These are phyloP conservation scores for Bauhinia variegata DNA, from an alignment of 306 rosid genomes.

Conservation along the genomic window DNA sequence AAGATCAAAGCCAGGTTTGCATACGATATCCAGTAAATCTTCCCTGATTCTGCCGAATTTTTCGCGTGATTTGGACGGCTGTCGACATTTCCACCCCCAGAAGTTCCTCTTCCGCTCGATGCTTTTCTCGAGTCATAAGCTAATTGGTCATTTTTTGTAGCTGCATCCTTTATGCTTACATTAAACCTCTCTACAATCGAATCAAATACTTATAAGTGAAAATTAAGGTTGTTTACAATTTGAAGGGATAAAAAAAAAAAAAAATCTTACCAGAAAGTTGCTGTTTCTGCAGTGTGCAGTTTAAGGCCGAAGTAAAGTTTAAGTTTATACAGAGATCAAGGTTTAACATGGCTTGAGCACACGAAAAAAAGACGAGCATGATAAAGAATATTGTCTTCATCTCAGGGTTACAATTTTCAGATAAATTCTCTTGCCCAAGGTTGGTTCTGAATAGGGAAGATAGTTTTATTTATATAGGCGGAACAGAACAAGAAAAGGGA, in stretches of 20 bases:
- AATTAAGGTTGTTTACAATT: background rate
- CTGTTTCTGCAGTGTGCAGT: background rate
- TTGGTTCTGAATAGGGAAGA: background rate
- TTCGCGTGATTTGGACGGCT: background rate
- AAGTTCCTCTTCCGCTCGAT: slow-evolving; percentile 16
- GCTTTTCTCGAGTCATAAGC: background rate
- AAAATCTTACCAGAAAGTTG: background rate
- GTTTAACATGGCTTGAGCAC: slow-evolving; percentile 19
- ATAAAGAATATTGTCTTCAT: slow-evolving; percentile 13
- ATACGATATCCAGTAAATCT: background rate
- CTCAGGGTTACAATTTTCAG: background rate
- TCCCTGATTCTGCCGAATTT: background rate
- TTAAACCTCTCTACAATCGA: background rate
- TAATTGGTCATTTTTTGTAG: background rate
- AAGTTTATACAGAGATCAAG: background rate
- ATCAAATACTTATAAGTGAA: background rate
- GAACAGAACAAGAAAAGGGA: slow-evolving; percentile 4
- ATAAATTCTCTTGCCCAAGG: background rate
- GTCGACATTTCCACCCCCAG: slow-evolving; percentile 11
- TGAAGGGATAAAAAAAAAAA: background rate
- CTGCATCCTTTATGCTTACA: slow-evolving; percentile 1
- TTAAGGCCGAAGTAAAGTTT: background rate
- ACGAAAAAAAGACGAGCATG: slow-evolving; percentile 1
- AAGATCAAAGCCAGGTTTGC: slow-evolving; percentile 22
- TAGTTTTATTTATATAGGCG: background rate